phyloP scores from a whole-genome alignment of 371 early-diverging fungal species.

The Chytridium lagenaria region DNA sequence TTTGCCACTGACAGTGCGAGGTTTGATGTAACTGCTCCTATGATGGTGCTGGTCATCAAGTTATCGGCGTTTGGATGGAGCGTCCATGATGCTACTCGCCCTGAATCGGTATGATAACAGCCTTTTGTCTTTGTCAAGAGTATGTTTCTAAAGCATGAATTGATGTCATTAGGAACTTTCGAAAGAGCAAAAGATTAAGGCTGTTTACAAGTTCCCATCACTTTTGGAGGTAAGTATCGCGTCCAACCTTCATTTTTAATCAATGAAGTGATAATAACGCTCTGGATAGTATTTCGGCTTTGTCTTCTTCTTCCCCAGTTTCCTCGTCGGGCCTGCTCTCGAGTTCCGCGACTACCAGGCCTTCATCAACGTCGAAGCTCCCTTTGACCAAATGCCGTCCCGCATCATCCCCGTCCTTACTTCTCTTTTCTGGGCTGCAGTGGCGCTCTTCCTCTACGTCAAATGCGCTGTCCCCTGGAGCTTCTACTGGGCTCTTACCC shows the following conservation, averaged over 20 bases:
- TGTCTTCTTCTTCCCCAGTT: slow-evolving; percentile 85
- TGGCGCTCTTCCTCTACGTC: slow-evolving; percentile 31
- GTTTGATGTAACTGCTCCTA: slow-evolving; percentile 85
- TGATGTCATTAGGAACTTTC: slow-evolving; percentile 58
- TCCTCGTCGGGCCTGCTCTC: slow-evolving; percentile 87
- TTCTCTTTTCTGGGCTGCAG: slow-evolving; percentile 27
- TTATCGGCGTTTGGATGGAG: slow-evolving; percentile 86
- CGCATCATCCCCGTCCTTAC: slow-evolving; percentile 34
- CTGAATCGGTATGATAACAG: slow-evolving; percentile 20
- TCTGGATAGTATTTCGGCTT: slow-evolving; percentile 87
- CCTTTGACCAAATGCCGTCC: slow-evolving; percentile 39
- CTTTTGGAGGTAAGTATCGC: slow-evolving; percentile 58
- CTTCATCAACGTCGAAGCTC: slow-evolving; percentile 57
- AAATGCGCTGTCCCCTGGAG: slow-evolving; percentile 22
- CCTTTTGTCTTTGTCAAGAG: not conserved
- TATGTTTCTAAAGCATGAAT: slow-evolving; percentile 14
- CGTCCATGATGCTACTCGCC: slow-evolving; percentile 70
- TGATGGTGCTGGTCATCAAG: slow-evolving; percentile 92
- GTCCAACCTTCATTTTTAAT: not conserved
- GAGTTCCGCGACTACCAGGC: slow-evolving; percentile 71
- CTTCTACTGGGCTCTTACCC: slow-evolving; percentile 27
- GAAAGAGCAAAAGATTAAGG: slow-evolving; percentile 69
- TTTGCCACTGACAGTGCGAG: slow-evolving; percentile 58
- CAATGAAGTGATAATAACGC: no score
- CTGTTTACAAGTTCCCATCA: slow-evolving; percentile 67